These are phyloP conservation scores for Wallacemonas sp. DNA, from an alignment of 208 protist species.

Conservation along the genomic window DNA sequence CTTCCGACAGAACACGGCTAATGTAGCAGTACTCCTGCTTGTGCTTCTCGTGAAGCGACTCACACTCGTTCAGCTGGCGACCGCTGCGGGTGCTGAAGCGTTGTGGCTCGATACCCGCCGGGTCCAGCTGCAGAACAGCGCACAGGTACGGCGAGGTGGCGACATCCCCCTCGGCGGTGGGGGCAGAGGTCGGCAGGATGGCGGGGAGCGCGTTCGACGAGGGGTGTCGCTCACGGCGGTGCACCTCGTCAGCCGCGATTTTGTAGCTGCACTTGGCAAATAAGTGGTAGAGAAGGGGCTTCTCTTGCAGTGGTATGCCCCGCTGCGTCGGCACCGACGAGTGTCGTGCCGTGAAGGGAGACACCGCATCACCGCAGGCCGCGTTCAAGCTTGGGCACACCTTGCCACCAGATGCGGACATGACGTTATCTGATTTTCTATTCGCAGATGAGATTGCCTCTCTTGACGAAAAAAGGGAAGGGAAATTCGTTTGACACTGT, in stretches of 20 bases:
- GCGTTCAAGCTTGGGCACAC: background rate
- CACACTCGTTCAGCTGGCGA: slow-evolving; percentile 52
- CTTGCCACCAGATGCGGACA: no score
- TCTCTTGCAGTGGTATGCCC: background rate
- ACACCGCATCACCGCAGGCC: background rate
- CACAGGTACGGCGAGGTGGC: background rate
- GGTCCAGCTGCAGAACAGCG: slow-evolving; percentile 30
- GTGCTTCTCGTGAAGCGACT: slow-evolving; percentile 75
- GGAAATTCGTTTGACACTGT: no score
- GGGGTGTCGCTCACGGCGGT: background rate
- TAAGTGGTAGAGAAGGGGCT: slow-evolving; percentile 27
- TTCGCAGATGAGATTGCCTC: no score
- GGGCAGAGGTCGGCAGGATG: background rate
- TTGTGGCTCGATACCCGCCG: slow-evolving; percentile 29
- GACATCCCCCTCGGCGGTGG: background rate
- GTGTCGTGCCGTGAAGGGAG: background rate
- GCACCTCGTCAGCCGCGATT: background rate
- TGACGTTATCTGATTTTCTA: background rate
- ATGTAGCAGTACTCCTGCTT: slow-evolving; percentile 63
- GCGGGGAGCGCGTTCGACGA: slow-evolving; percentile 3
- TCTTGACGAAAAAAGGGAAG: no score
- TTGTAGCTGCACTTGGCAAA: slow-evolving; percentile 12
- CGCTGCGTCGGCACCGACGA: background rate
- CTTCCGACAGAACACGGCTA: slow-evolving; percentile 39
- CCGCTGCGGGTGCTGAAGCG: slow-evolving; percentile 33